Evolutionary conservation across 768 basidiomycete species (phyloP).

Genomic region (Lyophyllum atratum): DNA sequence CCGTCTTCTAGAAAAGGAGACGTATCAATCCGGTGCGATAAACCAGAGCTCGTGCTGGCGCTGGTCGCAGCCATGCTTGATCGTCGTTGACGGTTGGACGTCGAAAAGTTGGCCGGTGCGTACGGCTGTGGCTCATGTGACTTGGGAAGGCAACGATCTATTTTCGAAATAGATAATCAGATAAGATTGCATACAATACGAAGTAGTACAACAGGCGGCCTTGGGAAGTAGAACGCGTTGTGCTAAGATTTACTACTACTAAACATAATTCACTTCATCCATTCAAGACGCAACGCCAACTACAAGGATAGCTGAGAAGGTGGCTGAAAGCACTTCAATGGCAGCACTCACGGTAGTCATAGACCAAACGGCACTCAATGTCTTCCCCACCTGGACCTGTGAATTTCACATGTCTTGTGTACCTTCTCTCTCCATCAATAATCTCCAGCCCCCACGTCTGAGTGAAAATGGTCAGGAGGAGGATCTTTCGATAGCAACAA

Average conservation of each 20-base stretch:
- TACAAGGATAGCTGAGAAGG: background rate
- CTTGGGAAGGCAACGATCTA: no score
- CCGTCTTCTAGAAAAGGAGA: background rate
- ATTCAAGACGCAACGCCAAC: background rate
- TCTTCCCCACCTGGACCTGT: constrained; percentile 60
- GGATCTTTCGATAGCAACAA: background rate
- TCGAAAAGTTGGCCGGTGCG: no score
- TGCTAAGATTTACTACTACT: no score
- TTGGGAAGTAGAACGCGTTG: no score
- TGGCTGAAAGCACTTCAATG: background rate
- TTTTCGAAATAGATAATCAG: no score
- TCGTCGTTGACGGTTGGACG: background rate
- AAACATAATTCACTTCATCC: background rate
- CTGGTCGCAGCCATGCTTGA: constrained; percentile 13
- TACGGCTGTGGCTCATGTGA: no score
- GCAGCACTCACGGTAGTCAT: constrained; percentile 62
- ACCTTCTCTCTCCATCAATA: constrained; percentile 59
- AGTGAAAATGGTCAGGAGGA: background rate
- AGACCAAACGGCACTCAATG: constrained; percentile 58
- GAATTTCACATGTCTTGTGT: constrained; percentile 63
- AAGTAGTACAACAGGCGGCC: background rate
- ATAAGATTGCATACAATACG: background rate
- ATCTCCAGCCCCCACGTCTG: constrained; percentile 68
- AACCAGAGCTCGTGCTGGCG: constrained; percentile 13
- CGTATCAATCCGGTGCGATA: constrained; percentile 4